These are phyloP conservation scores for Barbarea vulgaris DNA, from an alignment of 345 rosid genomes.

Conservation along the genomic window DNA sequence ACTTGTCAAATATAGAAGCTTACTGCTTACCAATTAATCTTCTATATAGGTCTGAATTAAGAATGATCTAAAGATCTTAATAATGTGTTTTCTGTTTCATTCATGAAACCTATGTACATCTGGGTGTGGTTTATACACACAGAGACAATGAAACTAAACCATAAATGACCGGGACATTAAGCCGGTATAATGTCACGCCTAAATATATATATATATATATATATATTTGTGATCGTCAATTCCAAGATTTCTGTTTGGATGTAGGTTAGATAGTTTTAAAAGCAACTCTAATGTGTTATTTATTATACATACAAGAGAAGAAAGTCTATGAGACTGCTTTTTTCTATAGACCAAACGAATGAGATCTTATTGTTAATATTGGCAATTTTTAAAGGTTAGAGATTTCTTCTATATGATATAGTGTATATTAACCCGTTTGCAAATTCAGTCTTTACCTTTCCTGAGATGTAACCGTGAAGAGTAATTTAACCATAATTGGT, in stretches of 20 bases:
- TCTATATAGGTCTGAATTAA: too few species aligned
- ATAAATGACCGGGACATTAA: background rate
- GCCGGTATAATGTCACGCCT: background rate
- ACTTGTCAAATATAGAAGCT: too few species aligned
- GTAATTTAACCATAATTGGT: too few species aligned
- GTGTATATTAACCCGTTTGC: background rate
- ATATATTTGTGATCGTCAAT: too few species aligned
- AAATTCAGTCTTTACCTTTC: background rate
- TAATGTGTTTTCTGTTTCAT: background rate
- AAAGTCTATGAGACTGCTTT: background rate
- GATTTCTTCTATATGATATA: background rate
- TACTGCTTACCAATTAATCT: too few species aligned
- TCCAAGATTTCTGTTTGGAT: background rate
- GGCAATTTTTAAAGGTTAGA: background rate
- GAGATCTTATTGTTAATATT: background rate
- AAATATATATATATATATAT: too few species aligned
- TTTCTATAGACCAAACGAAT: background rate
- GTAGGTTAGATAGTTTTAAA: background rate
- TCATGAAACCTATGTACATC: background rate
- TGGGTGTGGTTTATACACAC: background rate
- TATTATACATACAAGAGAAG: background rate
- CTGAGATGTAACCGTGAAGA: too few species aligned
- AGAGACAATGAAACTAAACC: too few species aligned
- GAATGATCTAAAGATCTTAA: background rate
- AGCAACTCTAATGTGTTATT: background rate